phyloP scores from a whole-genome alignment of 192 early-diverging fungal genomes.

The Linnemannia exigua region DNA sequence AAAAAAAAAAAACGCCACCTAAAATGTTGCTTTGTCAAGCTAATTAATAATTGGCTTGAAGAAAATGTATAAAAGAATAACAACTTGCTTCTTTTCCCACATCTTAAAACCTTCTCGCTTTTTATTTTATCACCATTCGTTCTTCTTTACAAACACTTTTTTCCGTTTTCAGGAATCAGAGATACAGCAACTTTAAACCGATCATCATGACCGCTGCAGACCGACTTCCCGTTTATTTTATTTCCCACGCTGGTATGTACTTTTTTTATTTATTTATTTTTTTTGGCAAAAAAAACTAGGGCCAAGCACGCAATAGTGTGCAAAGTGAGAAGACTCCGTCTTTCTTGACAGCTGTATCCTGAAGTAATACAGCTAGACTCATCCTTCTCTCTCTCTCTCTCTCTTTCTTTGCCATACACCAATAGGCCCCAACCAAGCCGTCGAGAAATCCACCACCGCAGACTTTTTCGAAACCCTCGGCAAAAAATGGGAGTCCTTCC shows the following conservation, averaged over 20 bases:
- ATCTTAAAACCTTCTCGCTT: neutral
- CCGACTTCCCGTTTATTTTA: constrained; percentile 47
- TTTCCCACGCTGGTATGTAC: constrained; percentile 52
- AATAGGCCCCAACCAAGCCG: constrained; percentile 52
- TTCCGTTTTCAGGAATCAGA: neutral
- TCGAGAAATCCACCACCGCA: constrained; percentile 42
- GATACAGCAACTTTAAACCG: neutral
- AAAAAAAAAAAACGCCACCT: neutral
- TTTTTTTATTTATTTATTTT: neutral
- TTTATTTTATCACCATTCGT: neutral
- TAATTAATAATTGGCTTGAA: neutral
- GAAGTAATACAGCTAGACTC: too few species aligned
- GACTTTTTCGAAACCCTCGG: constrained; percentile 47
- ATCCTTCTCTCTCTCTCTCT: neutral
- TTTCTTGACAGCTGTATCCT: too few species aligned
- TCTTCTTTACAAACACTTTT: neutral
- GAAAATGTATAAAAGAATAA: neutral
- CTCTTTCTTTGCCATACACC: neutral
- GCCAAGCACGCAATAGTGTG: too few species aligned
- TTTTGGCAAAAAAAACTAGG: too few species aligned
- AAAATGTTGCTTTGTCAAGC: neutral
- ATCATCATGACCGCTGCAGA: constrained; percentile 22
- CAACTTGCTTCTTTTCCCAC: neutral
- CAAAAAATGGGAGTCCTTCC: constrained; percentile 43
- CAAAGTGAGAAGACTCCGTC: too few species aligned